Percentiles rank a stretch among this genome's conserved stretches.
Conservation (phyloP, 495 filamentous ascomycete species). For the Penicillium bovifimosum region DNA sequence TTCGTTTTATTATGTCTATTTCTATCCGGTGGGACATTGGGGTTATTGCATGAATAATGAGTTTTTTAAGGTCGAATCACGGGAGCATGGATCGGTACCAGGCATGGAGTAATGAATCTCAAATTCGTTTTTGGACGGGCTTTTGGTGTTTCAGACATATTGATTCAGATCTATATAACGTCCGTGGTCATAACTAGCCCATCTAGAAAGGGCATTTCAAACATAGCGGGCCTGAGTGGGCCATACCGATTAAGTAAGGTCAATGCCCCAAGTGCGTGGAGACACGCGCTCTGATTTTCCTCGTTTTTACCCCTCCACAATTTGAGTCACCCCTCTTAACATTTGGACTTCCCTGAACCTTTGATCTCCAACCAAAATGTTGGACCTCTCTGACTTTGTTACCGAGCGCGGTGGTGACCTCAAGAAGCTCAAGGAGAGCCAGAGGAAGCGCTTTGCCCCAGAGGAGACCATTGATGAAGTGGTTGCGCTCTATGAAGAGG, state of each 20-base stretch:
- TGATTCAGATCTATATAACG: background rate
- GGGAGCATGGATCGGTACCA: conserved; percentile 16
- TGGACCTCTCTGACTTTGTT: conserved; percentile 79
- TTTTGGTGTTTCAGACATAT: background rate
- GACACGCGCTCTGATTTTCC: conserved; percentile 15
- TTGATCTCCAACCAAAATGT: conserved; percentile 44
- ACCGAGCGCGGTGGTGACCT: conserved; percentile 83
- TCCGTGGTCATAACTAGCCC: conserved; percentile 5
- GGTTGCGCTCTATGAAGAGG: conserved; percentile 80
- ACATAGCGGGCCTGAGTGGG: background rate
- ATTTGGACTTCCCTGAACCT: conserved; percentile 8
- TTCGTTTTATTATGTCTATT: conserved; percentile 9
- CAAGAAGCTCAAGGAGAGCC: conserved; percentile 81
- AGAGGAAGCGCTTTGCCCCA: conserved; percentile 70
- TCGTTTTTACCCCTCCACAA: conserved; percentile 27
- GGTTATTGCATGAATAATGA: conserved; percentile 19
- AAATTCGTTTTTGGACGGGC: background rate
- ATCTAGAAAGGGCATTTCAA: background rate
- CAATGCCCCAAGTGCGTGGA: conserved; percentile 1
- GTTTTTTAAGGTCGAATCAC: conserved; percentile 13
- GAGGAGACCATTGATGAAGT: conserved; percentile 86
- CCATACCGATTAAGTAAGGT: conserved; percentile 20
- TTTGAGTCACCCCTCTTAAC: conserved; percentile 7
- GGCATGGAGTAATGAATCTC: conserved; percentile 28
- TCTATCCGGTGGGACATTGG: conserved; percentile 4